A percentile compares a stretch with the other conserved stretches of the same genome.
Evolutionary conservation across 1,284 basidiomycete genomes (phyloP).

Genomic region (Trichosporon faecale): DNA sequence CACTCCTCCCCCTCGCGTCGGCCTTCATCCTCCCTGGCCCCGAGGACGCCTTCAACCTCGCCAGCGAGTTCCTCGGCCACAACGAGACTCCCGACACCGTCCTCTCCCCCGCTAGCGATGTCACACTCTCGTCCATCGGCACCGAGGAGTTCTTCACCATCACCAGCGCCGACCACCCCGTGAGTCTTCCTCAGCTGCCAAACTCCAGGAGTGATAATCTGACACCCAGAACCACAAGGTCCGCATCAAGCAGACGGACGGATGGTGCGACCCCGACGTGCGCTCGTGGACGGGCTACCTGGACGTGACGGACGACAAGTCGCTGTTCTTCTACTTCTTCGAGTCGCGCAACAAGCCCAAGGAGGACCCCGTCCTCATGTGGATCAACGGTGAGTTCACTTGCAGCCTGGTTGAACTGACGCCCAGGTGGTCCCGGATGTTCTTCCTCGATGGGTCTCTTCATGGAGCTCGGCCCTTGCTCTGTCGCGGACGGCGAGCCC

Average conservation of each 20-base stretch:
- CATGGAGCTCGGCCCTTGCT: conserved; percentile 56
- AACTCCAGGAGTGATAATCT: too few relatives aligned
- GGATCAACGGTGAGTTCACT: conserved; percentile 48
- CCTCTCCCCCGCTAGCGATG: conserved; percentile 37
- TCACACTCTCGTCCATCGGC: conserved; percentile 36
- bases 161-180: conserved; percentile 37
- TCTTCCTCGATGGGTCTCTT: conserved; percentile 55
- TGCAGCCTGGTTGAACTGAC: neutral
- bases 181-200: conserved; percentile 18
- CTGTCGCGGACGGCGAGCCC: conserved; percentile 40
- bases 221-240: conserved; percentile 39
- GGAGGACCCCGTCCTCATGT: conserved; percentile 54
- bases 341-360: conserved; percentile 67
- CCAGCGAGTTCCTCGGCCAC: conserved; percentile 28
- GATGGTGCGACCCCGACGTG: conserved; percentile 52
- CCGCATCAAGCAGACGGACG: conserved; percentile 49
- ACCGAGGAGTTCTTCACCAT: conserved; percentile 37
- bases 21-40: conserved; percentile 38
- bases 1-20: conserved; percentile 25
- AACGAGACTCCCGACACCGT: conserved; percentile 13
- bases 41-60: conserved; percentile 34
- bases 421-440: conserved; percentile 50
- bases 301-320: conserved; percentile 65
- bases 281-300: conserved; percentile 55
- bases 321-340: conserved; percentile 82